Base-by-base conservation (phyloP, 2,329 filamentous ascomycete genomes). In the Epichloe aotearoae region DNA sequence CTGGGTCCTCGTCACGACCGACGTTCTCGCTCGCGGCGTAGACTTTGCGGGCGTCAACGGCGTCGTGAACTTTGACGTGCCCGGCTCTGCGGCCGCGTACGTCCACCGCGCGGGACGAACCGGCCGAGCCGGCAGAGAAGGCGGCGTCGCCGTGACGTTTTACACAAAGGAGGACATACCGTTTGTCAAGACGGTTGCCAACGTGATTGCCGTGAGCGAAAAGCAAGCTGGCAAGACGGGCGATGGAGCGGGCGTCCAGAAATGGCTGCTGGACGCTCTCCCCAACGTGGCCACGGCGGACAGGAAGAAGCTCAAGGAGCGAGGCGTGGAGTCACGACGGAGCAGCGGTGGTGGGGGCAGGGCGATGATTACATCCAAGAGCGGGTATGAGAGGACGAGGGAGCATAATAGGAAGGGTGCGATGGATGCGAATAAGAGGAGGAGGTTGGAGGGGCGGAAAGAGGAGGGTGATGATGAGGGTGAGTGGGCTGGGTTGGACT, bases 61-160 rank as follows among this genome's bases (percentile, higher is more conserved):
- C 44, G 90, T 98, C 0, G 86, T 98, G 48, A 98, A 97, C 69
- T 98, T 96, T 69, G 93, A 98, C 65, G 88, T 96, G 8, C 93
- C 93, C 0, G 88, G 84, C n/a, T 90, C 86, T 0, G 85, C 86
- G 5, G 91, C 90, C 0, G 82, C 82, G 1, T 98, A 98, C 63
- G 86, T 98, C 6, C 93, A 98, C 68, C 86, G 93, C 11, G 89
- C 93, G 0, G 93, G 93, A 0, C 80, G 93, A 45, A 97, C 93
- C 0, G 93, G 91, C 0, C 79, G 93, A 20, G 93, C 90, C 0
- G 93, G 93, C 0, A 79, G 90, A 23, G 81, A 86, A 60, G 90
- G 90, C 19, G 93, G 93, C 46, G 79, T 95, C 3, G 90, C 89
- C 0, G 84, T 98, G 1, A 98, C 93, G 0, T 84, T 95, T 53